Evolutionary conservation across 805 yeast species (phyloP), one percentile per base, ranked within the genome.

Genomic region (Kuraishia borneana): DNA sequence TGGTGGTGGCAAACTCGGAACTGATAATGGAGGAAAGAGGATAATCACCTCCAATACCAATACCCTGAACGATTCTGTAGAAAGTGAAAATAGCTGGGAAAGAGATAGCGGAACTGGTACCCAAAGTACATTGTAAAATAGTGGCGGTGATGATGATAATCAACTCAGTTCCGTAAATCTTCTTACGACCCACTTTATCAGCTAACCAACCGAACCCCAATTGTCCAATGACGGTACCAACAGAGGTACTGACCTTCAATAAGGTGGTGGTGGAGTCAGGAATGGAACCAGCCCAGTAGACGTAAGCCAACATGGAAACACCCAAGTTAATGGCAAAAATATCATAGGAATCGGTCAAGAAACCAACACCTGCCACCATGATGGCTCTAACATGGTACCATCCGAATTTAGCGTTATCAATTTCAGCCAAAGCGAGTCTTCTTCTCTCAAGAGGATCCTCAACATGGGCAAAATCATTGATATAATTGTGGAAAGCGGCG

Each of bases 1-100:
- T 84, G 45, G 95, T 85, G 39, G 95, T 83, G 19, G 95, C 72
- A 51, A 85, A 85, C 66, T 85, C 96, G 38, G 95, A 79, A 7
- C 95, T 80, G 44, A 85, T 85, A 56, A 85, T 80, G n/a, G 95
- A 83, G 13, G 95, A 83, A 50, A 87, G 69, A 46, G 96, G 95
- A 58, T 85, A 85, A 65, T 85, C 96, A 70, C 95, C 96, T 66
- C 96, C 96, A 48, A 85, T 87, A 75, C 96, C 96, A 48, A 87
- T 79, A 69, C 96, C 96, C 84, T 78, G 80, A 42, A 85, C 52
- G 44, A 85, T 77, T 74, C 96, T 81, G 63, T 76, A 78, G 51
- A 80, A 76, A 8, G 78, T 61, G 42, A 87, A 66, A 34, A 83
- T 67, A 30, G 92, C 94, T 37, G 74, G 72, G 50, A 84, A 80